Evolutionary conservation across 768 basidiomycete genomes (phyloP), one percentile per base, ranked within the genome.

Genomic region (Termitomyces sp.): DNA sequence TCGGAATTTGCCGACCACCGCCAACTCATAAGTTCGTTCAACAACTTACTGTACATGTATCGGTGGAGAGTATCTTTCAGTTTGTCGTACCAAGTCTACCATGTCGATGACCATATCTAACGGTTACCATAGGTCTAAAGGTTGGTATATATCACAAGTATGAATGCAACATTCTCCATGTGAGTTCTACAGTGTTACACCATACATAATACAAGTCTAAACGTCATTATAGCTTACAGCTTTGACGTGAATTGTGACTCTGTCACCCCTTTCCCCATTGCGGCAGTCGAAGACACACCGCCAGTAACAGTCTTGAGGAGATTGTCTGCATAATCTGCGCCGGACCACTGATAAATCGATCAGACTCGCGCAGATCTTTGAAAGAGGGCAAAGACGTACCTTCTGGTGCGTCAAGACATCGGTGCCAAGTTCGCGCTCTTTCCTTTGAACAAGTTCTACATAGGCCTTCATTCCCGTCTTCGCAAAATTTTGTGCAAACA

Each of bases 381-480:
- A 59, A 12, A 22, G 22, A 31, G 5, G 22, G 39, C 37, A n/a
- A 44, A 31, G 18, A 63, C 82, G 37, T 65, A 92, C 92, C 83
- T 87, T 95, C 72, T 99, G 97, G 70, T 99, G 97, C 7, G 94
- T 98, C 63, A 98, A 85, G 26, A 98, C 96, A 67, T 99, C 97
- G 60, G 91, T 94, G 49, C 88, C 94, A 53, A 97, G 81, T 64
- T 98, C 94, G 50, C 94, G 83, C 69, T 99, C 97, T 70, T 84
- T 88, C 29, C 91, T 79, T 72, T 99, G 97, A 54, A 99, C 79
- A 57, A 98, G 76, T 74, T 95, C 92, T 61, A 98, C 95, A 68
- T 98, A 99, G 2, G 97, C 97, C 72, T 98, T 94, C 97, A 99
- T 99, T 42, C 96, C 97, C 61, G 96, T 95, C 72, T 86, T 88